Evolutionary conservation across 2,329 filamentous ascomycete species (phyloP).

Genomic region (Aspergillus tanneri): DNA sequence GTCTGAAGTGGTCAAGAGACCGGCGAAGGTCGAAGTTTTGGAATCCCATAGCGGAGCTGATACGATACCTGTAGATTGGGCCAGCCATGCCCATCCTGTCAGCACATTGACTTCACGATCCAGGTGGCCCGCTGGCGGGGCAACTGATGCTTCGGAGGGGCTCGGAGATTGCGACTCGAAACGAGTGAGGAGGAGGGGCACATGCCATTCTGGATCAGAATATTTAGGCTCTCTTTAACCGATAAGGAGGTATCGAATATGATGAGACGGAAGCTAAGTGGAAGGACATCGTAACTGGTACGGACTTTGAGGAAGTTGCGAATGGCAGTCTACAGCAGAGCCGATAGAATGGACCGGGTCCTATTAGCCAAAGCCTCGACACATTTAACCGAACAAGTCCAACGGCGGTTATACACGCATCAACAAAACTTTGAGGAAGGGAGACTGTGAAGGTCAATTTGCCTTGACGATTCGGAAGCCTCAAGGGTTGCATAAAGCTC

Average conservation of each 20-base stretch:
- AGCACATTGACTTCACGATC: slow-evolving; percentile 13
- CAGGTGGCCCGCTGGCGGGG: not conserved
- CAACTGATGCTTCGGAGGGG: not conserved
- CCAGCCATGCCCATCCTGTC: slow-evolving; percentile 21
- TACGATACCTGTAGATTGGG: slow-evolving; percentile 71
- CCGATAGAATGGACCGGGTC: slow-evolving; percentile 15
- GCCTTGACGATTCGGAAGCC: not conserved
- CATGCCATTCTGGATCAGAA: slow-evolving; percentile 90
- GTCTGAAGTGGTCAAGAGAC: slow-evolving; percentile 90
- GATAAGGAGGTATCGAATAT: slow-evolving; percentile 92
- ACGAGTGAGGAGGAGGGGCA: too few species aligned
- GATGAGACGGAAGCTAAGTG: slow-evolving; percentile 92
- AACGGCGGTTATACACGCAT: not conserved
- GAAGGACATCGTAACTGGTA: slow-evolving; percentile 96
- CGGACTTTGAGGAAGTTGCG: slow-evolving; percentile 94
- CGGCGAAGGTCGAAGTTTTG: slow-evolving; percentile 85
- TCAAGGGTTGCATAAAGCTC: too few species aligned
- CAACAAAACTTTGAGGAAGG: not conserved
- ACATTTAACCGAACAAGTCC: slow-evolving; percentile 10
- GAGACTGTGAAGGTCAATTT: not conserved
- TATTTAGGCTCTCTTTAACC: slow-evolving; percentile 95
- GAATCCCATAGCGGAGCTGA: slow-evolving; percentile 98
- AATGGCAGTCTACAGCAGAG: slow-evolving; percentile 68
- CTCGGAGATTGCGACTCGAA: not conserved
- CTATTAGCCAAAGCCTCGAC: slow-evolving; percentile 28